These are phyloP conservation scores for Crassisporium funariophilum DNA, from an alignment of 768 basidiomycete species.

Conservation along the genomic window DNA sequence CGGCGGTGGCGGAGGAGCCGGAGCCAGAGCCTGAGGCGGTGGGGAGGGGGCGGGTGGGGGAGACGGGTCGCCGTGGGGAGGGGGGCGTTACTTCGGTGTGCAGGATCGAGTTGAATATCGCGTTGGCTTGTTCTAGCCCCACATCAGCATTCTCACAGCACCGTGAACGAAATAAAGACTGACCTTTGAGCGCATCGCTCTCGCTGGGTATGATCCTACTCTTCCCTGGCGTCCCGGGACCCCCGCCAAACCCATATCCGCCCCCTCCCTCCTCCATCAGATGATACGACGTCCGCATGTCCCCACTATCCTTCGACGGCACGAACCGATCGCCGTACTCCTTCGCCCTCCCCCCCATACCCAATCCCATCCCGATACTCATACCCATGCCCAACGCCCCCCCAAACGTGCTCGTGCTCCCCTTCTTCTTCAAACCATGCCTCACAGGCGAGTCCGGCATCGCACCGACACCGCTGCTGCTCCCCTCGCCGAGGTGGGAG, in stretches of 20 bases:
- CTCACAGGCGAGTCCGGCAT: slow-evolving; percentile 26
- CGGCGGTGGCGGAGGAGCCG: slow-evolving; percentile 15
- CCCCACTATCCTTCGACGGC: slow-evolving; percentile 61
- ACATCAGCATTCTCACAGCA: background rate
- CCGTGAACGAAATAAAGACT: slow-evolving; percentile 10
- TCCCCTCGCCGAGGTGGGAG: slow-evolving; percentile 52
- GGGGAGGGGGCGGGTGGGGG: slow-evolving; percentile 55
- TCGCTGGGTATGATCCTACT: slow-evolving; percentile 66
- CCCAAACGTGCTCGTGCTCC: too few species aligned
- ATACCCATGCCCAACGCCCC: slow-evolving; percentile 7
- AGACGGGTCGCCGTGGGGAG: slow-evolving; percentile 61
- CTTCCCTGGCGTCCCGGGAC: slow-evolving; percentile 61
- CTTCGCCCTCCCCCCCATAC: slow-evolving; percentile 25
- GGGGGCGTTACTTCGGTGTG: slow-evolving; percentile 79
- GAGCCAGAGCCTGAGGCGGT: slow-evolving; percentile 36
- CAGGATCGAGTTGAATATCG: slow-evolving; percentile 75
- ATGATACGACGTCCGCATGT: slow-evolving; percentile 69
- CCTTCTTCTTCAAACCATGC: too few species aligned
- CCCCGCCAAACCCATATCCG: too few species aligned
- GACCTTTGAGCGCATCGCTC: slow-evolving; percentile 78
- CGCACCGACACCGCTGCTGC: slow-evolving; percentile 42
- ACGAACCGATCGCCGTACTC: slow-evolving; percentile 72
- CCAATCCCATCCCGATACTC: slow-evolving; percentile 3
- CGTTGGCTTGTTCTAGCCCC: slow-evolving; percentile 76
- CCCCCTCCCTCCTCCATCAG: slow-evolving; percentile 56